Evolutionary conservation across 805 yeast genomes (phyloP).

Genomic region (Komagataella kurtzmanii): DNA sequence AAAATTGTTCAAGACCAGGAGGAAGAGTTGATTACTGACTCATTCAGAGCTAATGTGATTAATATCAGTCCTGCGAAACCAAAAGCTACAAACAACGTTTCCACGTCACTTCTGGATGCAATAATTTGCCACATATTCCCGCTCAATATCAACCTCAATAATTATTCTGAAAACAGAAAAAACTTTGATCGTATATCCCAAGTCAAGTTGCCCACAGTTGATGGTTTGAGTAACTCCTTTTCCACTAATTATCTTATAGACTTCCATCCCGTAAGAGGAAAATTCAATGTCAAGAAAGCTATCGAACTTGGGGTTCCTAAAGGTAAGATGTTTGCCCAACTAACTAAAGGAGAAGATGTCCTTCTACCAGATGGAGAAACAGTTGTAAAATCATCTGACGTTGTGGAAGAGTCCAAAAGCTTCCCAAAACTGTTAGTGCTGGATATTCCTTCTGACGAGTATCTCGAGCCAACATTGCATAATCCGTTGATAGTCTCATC

Average conservation of each 20-base stretch:
- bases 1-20: conserved; percentile 6
- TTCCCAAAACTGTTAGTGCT: conserved; percentile 53
- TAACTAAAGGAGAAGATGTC: conserved; percentile 50
- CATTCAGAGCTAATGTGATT: background rate
- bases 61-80: background rate
- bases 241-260: conserved; percentile 60
- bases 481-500: background rate
- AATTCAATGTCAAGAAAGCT: conserved; percentile 57
- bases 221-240: conserved; percentile 6
- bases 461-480: conserved; percentile 15
- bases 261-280: conserved; percentile 61
- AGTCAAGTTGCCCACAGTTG: conserved; percentile 9
- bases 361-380: conserved; percentile 40
- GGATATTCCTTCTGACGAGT: conserved; percentile 52
- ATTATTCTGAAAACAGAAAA: conserved; percentile 3
- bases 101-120: conserved; percentile 4
- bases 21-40: background rate
- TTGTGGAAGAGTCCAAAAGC: conserved; percentile 44
- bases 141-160: conserved; percentile 2
- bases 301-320: conserved; percentile 44
- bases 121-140: conserved; percentile 15
- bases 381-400: conserved; percentile 52
- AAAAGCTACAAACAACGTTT: background rate
- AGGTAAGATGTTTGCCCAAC: conserved; percentile 41
- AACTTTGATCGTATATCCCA: conserved; percentile 9